These are phyloP conservation scores for Xylaria hypoxylon DNA, from an alignment of 2,329 filamentous ascomycete species.

Conservation along the genomic window DNA sequence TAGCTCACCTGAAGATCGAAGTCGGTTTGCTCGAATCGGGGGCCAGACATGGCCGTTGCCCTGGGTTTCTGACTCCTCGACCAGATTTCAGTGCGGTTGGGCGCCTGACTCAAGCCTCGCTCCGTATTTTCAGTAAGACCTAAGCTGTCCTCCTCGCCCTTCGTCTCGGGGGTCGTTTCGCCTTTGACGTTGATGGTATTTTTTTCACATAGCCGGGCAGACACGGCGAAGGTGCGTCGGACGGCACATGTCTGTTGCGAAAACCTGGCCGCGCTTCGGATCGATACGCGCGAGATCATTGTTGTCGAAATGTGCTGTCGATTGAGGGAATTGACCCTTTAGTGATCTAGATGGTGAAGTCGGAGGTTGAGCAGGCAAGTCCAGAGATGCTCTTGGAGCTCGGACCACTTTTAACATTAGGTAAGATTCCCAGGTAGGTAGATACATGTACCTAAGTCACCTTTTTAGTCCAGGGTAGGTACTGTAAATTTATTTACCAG, in stretches of 20 bases:
- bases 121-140: constrained; percentile 59
- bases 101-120: constrained; percentile 74
- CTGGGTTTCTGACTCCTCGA: constrained; percentile 86
- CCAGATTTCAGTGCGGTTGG: constrained; percentile 86
- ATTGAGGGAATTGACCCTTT: constrained; percentile 40
- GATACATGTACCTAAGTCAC: no score
- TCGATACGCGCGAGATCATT: constrained; percentile 60
- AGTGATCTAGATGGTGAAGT: constrained; percentile 30
- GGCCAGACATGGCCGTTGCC: constrained; percentile 87
- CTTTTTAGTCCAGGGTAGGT: no score
- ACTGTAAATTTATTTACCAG: constrained; percentile 5
- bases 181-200: constrained; percentile 55
- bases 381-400: constrained; percentile 37
- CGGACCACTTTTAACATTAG: constrained; percentile 37
- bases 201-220: constrained; percentile 60
- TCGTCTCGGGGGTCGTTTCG: constrained; percentile 57
- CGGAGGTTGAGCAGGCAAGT: constrained; percentile 41
- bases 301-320: constrained; percentile 57
- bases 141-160: constrained; percentile 56
- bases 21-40: constrained; percentile 96
- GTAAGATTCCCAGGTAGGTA: neutral
- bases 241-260: constrained; percentile 59
- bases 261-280: constrained; percentile 57
- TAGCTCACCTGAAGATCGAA: constrained; percentile 85
- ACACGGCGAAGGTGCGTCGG: constrained; percentile 62